Percentiles rank a stretch among this genome's conserved stretches.
Evolutionary conservation across 106 monocot genomes (phyloP).

Genomic region (Dendrobium officinale): DNA sequence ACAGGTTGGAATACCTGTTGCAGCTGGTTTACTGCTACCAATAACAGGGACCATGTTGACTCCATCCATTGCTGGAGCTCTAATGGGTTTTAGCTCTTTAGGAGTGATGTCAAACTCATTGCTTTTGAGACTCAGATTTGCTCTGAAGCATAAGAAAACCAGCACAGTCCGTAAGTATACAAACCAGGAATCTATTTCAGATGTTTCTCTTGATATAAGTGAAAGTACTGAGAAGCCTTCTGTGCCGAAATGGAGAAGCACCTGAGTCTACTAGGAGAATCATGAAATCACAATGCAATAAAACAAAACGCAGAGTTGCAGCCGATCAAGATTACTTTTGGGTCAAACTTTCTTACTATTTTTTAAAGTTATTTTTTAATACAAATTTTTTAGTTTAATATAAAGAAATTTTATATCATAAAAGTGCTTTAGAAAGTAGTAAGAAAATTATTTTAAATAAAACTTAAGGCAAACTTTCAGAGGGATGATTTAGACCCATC

Average conservation of each 20-base stretch:
- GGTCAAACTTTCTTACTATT: too few relatives aligned
- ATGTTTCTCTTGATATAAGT: constrained; percentile 20
- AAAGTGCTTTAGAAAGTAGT: too few relatives aligned
- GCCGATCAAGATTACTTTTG: neutral
- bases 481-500: neutral
- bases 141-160: constrained; percentile 18
- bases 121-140: constrained; percentile 56
- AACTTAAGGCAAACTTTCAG: neutral
- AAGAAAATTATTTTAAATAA: too few relatives aligned
- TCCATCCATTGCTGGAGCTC: constrained; percentile 92
- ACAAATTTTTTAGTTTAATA: too few relatives aligned
- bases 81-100: constrained; percentile 94
- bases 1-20: constrained; percentile 91
- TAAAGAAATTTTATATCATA: too few relatives aligned
- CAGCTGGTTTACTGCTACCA: constrained; percentile 81
- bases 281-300: neutral
- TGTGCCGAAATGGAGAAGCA: constrained; percentile 38
- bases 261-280: constrained; percentile 7
- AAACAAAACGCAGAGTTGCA: neutral
- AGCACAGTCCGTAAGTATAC: constrained; percentile 20
- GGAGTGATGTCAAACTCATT: constrained; percentile 97
- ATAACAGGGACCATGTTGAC: constrained; percentile 86
- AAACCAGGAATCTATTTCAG: neutral
- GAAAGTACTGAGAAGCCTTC: constrained; percentile 11
- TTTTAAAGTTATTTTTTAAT: too few relatives aligned